Evolutionary conservation across 1,139 yeast genomes (phyloP).

Genomic region (Spathaspora jeffriesii): DNA sequence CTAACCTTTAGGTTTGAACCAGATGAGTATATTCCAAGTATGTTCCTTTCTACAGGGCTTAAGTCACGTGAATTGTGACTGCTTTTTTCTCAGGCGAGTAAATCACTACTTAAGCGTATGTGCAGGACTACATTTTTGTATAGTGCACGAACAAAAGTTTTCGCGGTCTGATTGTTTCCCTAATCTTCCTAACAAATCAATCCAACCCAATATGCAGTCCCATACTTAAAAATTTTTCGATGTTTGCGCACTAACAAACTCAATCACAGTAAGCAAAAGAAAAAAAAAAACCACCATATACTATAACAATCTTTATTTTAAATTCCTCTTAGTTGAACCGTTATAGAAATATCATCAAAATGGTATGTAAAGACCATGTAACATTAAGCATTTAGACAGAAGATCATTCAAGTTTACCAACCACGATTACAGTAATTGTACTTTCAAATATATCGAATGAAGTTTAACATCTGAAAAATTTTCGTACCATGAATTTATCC

Average conservation of each 20-base stretch:
- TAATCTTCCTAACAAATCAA: neutral
- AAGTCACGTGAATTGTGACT: conserved; percentile 13
- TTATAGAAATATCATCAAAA: conserved; percentile 8
- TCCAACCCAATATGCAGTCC: neutral
- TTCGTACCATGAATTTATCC: too few species aligned
- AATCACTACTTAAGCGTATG: neutral
- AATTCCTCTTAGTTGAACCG: conserved; percentile 4
- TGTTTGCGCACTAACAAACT: conserved; percentile 3
- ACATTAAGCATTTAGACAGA: neutral
- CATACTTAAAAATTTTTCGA: conserved; percentile 2
- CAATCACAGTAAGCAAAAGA: neutral
- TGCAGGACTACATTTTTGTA: neutral
- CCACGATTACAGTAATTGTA: neutral
- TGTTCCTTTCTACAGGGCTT: too few species aligned
- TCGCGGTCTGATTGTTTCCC: neutral
- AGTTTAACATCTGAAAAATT: neutral
- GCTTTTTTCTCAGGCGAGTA: conserved; percentile 5
- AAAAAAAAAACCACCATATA: conserved; percentile 3
- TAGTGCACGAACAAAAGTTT: neutral
- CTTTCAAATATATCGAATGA: neutral
- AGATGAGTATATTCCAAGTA: too few species aligned
- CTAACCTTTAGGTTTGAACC: too few species aligned
- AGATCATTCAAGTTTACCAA: neutral
- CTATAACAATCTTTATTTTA: conserved; percentile 4
- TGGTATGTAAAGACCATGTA: conserved; percentile 5